Conservation (phyloP, 1,284 basidiomycete species). For the Takashimella tepidaria region DNA sequence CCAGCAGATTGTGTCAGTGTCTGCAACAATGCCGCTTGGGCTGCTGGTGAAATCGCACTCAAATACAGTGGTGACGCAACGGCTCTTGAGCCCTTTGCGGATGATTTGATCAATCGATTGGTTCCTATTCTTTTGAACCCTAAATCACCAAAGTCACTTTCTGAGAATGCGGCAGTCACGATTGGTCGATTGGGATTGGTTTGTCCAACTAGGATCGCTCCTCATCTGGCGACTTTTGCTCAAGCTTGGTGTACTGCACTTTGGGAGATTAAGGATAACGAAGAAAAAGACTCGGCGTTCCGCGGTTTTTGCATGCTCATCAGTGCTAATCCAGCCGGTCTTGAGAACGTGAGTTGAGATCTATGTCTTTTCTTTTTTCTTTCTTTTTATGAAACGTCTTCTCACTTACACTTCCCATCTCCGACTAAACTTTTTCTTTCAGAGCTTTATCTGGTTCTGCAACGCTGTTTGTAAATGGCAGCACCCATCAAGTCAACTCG, state of each 20-base stretch:
- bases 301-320: conserved; percentile 94
- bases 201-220: conserved; percentile 81
- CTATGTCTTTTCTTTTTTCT: neutral
- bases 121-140: conserved; percentile 87
- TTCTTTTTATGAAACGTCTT: no score
- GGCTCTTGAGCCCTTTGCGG: conserved; percentile 76
- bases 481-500: conserved; percentile 77
- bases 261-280: conserved; percentile 98
- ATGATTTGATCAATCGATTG: conserved; percentile 76
- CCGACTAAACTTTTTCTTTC: conserved; percentile 9
- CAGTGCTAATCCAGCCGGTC: conserved; percentile 84
- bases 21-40: conserved; percentile 99
- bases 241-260: conserved; percentile 96
- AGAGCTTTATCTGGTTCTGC: conserved; percentile 92
- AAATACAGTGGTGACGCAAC: conserved; percentile 56
- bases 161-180: conserved; percentile 99
- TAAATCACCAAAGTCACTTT: conserved; percentile 86
- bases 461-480: conserved; percentile 95
- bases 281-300: conserved; percentile 99
- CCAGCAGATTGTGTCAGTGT: conserved; percentile 92
- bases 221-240: conserved; percentile 83
- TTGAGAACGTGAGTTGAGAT: conserved; percentile 63
- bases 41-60: conserved; percentile 91
- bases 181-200: conserved; percentile 94
- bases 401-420: no score